phyloP scores from a whole-genome alignment of 2,329 filamentous ascomycete species.

The Tolypocladium tundrense region DNA sequence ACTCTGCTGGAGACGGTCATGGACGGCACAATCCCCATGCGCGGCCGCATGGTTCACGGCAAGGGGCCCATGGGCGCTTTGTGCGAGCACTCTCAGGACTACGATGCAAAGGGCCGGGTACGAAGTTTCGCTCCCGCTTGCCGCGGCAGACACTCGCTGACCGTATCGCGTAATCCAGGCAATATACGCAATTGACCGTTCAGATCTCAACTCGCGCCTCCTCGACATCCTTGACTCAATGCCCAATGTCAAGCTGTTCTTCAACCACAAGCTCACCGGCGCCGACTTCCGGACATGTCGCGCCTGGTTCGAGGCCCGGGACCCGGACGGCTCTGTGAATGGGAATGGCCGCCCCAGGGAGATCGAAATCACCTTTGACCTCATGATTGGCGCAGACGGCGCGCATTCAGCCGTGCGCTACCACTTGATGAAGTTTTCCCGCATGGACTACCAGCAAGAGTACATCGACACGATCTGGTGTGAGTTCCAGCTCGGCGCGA shows the following conservation, averaged over 20 bases:
- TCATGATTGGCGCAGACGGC: conserved; percentile 89
- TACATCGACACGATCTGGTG: conserved; percentile 98
- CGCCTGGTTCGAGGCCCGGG: conserved; percentile 73
- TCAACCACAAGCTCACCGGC: conserved; percentile 86
- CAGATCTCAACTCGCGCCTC: conserved; percentile 69
- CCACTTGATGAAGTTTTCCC: conserved; percentile 90
- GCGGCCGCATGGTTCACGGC: conserved; percentile 92
- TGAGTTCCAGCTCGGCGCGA: conserved; percentile 73
- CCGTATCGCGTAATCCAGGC: conserved; percentile 36
- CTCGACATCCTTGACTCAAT: conserved; percentile 74
- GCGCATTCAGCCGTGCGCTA: conserved; percentile 86
- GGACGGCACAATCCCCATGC: conserved; percentile 77
- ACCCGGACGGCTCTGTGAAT: conserved; percentile 21
- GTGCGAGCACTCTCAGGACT: conserved; percentile 76
- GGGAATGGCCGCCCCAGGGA: conserved; percentile 47
- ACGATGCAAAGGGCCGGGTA: conserved; percentile 82
- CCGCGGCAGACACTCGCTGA: neutral
- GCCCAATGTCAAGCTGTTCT: conserved; percentile 84
- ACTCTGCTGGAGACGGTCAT: conserved; percentile 66
- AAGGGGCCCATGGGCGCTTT: conserved; percentile 52
- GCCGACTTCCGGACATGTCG: conserved; percentile 71
- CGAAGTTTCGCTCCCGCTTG: conserved; percentile 13
- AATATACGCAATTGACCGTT: conserved; percentile 79
- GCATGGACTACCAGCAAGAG: conserved; percentile 84
- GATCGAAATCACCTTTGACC: conserved; percentile 77